These are phyloP conservation scores for Syzygium aqueum DNA, from an alignment of 345 rosid species.

Conservation along the genomic window DNA sequence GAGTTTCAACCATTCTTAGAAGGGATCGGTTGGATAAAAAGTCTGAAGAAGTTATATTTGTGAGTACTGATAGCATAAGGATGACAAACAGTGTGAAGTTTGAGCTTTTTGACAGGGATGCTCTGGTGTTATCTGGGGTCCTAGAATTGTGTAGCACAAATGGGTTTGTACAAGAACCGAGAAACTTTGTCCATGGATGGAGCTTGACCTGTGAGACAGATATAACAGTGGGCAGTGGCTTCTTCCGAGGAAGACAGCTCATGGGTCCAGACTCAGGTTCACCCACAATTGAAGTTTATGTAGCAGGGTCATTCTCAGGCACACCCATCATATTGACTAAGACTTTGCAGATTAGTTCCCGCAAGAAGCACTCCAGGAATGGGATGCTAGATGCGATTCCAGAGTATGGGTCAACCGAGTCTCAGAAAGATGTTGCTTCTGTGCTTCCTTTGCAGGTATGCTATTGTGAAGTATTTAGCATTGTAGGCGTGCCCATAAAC, in stretches of 20 bases:
- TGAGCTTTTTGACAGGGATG: constrained; percentile 54
- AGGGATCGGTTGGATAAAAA: constrained; percentile 76
- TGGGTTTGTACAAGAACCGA: constrained; percentile 33
- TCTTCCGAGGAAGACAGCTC: constrained; percentile 44
- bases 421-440: constrained; percentile 17
- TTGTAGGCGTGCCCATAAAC: not conserved
- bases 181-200: constrained; percentile 38
- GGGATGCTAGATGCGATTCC: constrained; percentile 68
- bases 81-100: constrained; percentile 64
- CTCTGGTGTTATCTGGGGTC: constrained; percentile 56
- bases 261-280: constrained; percentile 30
- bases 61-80: constrained; percentile 74
- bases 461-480: not conserved
- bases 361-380: constrained; percentile 54
- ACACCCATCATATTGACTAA: constrained; percentile 72
- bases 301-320: constrained; percentile 72
- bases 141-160: constrained; percentile 40
- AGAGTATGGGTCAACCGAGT: constrained; percentile 47
- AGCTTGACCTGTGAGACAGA: constrained; percentile 62
- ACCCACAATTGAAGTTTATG: constrained; percentile 73
- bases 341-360: constrained; percentile 51
- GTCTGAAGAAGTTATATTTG: constrained; percentile 69
- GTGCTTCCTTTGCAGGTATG: constrained; percentile 52
- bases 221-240: constrained; percentile 30
- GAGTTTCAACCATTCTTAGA: constrained; percentile 48